Percentiles rank a stretch among this genome's conserved stretches.
These are phyloP conservation scores for Voacanga thouarsii DNA, from an alignment of 257 asterid species.

Conservation along the genomic window DNA sequence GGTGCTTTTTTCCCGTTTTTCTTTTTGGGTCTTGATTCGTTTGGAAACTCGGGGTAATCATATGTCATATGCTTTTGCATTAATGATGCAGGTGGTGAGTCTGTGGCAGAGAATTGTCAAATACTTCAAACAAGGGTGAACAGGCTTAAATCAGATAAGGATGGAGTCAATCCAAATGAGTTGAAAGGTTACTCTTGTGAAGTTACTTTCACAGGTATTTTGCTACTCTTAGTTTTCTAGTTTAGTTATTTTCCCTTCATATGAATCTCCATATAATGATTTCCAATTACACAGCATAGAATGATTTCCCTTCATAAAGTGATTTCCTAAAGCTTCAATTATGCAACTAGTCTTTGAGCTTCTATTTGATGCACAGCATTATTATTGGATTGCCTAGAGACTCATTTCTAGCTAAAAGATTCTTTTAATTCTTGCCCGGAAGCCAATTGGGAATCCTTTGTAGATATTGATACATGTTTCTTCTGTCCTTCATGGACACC, in stretches of 20 bases:
- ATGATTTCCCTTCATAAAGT: no score
- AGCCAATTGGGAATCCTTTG: not conserved
- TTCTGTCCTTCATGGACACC: not conserved
- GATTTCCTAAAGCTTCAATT: not conserved
- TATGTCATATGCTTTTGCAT: conserved; percentile 5
- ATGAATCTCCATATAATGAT: not conserved
- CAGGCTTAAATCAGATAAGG: conserved; percentile 67
- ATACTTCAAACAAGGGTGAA: conserved; percentile 94
- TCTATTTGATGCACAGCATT: not conserved
- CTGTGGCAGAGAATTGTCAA: conserved; percentile 89
- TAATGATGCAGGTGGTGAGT: conserved; percentile 76
- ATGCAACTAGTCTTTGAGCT: not conserved
- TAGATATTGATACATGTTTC: not conserved
- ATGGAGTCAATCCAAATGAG: conserved; percentile 41
- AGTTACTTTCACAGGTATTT: conserved; percentile 67
- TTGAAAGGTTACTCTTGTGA: conserved; percentile 86
- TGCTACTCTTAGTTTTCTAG: conserved; percentile 12
- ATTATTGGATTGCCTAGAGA: not conserved
- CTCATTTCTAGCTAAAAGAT: not conserved
- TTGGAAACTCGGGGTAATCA: not conserved
- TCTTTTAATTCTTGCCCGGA: not conserved
- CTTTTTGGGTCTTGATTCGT: not conserved
- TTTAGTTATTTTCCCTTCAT: not conserved
- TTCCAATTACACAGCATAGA: not conserved
- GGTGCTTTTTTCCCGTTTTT: not conserved